phyloP scores from a whole-genome alignment of 768 basidiomycete species.

The Suillus fuscotomentosus region DNA sequence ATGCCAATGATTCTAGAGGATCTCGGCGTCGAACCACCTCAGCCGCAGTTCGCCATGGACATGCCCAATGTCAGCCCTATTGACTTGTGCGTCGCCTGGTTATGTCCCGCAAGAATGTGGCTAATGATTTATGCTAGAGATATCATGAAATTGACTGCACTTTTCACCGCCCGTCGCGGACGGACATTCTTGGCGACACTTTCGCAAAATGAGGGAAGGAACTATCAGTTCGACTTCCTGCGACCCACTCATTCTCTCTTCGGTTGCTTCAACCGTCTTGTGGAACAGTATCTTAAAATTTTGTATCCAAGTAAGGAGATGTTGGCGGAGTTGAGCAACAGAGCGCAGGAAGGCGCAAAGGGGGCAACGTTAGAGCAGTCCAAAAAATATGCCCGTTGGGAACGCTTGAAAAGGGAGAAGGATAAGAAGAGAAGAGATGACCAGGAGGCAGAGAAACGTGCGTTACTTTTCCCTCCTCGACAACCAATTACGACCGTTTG shows the following conservation, averaged over 20 bases:
- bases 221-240: constrained; percentile 98
- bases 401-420: constrained; percentile 76
- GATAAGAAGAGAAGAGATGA: constrained; percentile 88
- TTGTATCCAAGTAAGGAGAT: constrained; percentile 78
- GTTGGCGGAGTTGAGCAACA: constrained; percentile 70
- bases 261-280: constrained; percentile 94
- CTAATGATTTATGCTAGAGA: constrained; percentile 52
- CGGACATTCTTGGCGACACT: constrained; percentile 82
- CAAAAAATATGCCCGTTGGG: constrained; percentile 83
- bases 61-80: constrained; percentile 84
- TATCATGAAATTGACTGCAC: constrained; percentile 92
- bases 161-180: constrained; percentile 92
- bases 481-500: constrained; percentile 4
- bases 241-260: constrained; percentile 95
- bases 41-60: constrained; percentile 80
- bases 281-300: constrained; percentile 93
- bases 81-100: constrained; percentile 74
- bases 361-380: constrained; percentile 81
- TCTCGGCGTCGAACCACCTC: constrained; percentile 72
- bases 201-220: constrained; percentile 86
- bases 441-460: constrained; percentile 86
- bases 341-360: constrained; percentile 61
- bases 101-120: neutral
- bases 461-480: constrained; percentile 29
- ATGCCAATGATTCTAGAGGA: constrained; percentile 46